Conservation (phyloP, 2,329 filamentous ascomycete species). For the Plectosphaerella plurivora region DNA sequence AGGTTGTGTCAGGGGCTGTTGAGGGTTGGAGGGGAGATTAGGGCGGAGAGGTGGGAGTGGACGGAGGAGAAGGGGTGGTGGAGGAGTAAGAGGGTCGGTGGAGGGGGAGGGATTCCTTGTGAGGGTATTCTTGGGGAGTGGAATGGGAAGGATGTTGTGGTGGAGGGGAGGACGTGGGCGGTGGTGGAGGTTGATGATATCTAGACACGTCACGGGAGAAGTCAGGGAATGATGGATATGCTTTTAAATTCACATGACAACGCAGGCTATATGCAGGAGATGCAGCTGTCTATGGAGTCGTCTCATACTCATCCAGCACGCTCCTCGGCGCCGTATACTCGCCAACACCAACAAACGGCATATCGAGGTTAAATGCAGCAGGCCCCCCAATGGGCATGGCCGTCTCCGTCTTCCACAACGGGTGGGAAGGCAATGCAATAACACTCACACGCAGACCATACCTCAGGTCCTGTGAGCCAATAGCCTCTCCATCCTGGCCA, state of each 20-base stretch:
- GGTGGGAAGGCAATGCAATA: slow-evolving; percentile 43
- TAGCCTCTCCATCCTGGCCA: slow-evolving; percentile 40
- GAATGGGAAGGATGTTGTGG: slow-evolving; percentile 12
- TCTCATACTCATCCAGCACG: slow-evolving; percentile 2
- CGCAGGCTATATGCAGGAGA: not conserved
- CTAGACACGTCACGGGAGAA: not conserved
- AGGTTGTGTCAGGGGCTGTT: slow-evolving; percentile 52
- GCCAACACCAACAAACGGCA: slow-evolving; percentile 11
- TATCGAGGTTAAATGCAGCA: slow-evolving; percentile 25
- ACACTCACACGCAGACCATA: slow-evolving; percentile 47
- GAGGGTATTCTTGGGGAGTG: slow-evolving; percentile 14
- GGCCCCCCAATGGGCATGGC: slow-evolving; percentile 28
- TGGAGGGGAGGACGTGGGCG: slow-evolving; percentile 23
- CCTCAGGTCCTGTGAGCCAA: slow-evolving; percentile 44
- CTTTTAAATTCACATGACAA: not conserved
- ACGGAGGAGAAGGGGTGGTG: slow-evolving; percentile 25
- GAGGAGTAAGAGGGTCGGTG: slow-evolving; percentile 28
- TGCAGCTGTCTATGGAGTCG: not conserved
- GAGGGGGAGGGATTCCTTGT: slow-evolving; percentile 25
- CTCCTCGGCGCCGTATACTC: slow-evolving; percentile 4
- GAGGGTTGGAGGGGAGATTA: slow-evolving; percentile 34
- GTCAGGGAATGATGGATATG: not conserved
- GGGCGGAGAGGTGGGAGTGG: slow-evolving; percentile 54
- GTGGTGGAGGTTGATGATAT: slow-evolving; percentile 22
- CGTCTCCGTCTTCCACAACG: slow-evolving; percentile 39